Evolutionary conservation across 1,284 basidiomycete genomes (phyloP).

Genomic region (Peniophora sp.): DNA sequence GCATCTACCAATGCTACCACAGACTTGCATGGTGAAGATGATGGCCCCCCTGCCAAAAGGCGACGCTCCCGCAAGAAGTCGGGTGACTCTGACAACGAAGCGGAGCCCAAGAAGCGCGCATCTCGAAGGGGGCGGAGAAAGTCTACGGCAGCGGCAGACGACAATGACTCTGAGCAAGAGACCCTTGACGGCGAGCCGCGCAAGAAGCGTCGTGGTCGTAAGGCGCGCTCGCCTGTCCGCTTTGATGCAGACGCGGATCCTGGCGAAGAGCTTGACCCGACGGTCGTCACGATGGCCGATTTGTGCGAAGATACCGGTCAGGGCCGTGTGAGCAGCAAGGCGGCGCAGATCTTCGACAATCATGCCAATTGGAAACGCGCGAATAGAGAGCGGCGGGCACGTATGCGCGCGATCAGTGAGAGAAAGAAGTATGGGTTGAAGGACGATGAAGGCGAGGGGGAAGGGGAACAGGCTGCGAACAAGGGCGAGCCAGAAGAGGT

Average conservation of each 20-base stretch:
- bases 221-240: constrained; percentile 31
- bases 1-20: no score
- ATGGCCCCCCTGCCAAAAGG: constrained; percentile 2
- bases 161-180: constrained; percentile 3
- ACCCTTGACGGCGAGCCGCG: constrained; percentile 15
- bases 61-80: neutral
- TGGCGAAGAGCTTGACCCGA: constrained; percentile 71
- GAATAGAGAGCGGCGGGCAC: constrained; percentile 54
- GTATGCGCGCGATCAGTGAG: constrained; percentile 56
- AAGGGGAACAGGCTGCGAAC: constrained; percentile 15
- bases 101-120: neutral
- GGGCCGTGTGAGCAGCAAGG: constrained; percentile 68
- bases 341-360: constrained; percentile 57
- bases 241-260: constrained; percentile 54
- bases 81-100: constrained; percentile 1
- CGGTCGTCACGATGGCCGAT: constrained; percentile 66
- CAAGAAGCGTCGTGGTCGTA: constrained; percentile 14
- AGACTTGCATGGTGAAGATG: no score
- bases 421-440: constrained; percentile 62
- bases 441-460: constrained; percentile 34
- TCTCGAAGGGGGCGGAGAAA: neutral
- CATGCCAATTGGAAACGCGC: constrained; percentile 60
- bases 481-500: constrained; percentile 10
- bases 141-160: neutral
- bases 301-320: constrained; percentile 68